Percentiles rank a stretch among this genome's conserved stretches.
phyloP scores from a whole-genome alignment of 202 grass and related monocot species.

The Panicum virgatum region DNA sequence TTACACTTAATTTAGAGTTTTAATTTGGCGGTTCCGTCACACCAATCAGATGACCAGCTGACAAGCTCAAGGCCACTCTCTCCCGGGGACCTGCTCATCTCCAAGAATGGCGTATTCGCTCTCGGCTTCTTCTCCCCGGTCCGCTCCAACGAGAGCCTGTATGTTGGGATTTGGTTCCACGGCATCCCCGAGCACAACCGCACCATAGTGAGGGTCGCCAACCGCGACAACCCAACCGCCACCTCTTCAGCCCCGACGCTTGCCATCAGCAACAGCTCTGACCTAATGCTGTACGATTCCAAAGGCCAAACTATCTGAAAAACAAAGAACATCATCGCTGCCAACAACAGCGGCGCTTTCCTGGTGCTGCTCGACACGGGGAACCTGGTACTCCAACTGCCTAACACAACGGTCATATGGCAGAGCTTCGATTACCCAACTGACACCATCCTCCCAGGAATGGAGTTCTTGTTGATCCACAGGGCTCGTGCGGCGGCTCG shows the following conservation, averaged over 20 bases:
- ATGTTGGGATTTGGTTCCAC: constrained; percentile 54
- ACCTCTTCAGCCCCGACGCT: not conserved
- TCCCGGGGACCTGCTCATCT: constrained; percentile 38
- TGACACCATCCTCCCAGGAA: constrained; percentile 46
- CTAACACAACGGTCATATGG: constrained; percentile 29
- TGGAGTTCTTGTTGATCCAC: constrained; percentile 47
- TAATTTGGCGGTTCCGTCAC: too few relatives aligned
- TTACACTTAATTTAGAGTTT: too few relatives aligned
- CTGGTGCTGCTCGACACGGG: constrained; percentile 20
- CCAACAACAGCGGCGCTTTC: fast-evolving
- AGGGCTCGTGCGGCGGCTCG: not conserved
- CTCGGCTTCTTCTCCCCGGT: constrained; percentile 51
- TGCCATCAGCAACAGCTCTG: not conserved
- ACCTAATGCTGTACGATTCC: constrained; percentile 22
- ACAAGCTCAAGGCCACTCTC: constrained; percentile 32
- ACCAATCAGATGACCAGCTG: constrained; percentile 33
- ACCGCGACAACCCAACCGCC: constrained; percentile 38
- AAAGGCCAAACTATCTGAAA: not conserved
- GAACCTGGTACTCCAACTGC: constrained; percentile 28
- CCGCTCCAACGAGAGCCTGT: constrained; percentile 20
- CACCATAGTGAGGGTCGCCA: constrained; percentile 54
- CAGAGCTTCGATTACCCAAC: constrained; percentile 74
- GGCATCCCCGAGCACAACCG: not conserved
- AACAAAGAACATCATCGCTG: not conserved
- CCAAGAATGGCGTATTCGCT: constrained; percentile 32